Percentiles rank a stretch among this genome's conserved stretches.
Evolutionary conservation across 1,284 basidiomycete genomes (phyloP).

Genomic region (Pterulicium gracile): DNA sequence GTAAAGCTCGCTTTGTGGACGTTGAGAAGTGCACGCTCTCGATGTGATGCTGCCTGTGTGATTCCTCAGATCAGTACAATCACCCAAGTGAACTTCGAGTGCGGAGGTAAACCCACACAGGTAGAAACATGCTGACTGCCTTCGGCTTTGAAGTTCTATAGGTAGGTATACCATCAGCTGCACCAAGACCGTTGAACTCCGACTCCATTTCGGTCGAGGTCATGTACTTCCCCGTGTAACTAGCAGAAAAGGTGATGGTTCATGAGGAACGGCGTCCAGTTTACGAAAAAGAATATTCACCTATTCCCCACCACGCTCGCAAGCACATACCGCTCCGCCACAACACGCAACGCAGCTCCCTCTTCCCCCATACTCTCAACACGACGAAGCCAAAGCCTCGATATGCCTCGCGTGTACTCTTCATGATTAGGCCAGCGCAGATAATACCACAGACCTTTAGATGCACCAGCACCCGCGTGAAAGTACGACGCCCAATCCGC

Average conservation of each 20-base stretch:
- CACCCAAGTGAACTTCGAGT: neutral
- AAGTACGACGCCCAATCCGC: conserved; percentile 59
- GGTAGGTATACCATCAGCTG: conserved; percentile 9
- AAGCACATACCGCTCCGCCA: conserved; percentile 52
- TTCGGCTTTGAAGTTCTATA: too few species aligned
- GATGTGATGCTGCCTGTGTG: conserved; percentile 55
- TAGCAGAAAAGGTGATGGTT: conserved; percentile 21
- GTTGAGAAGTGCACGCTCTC: conserved; percentile 59
- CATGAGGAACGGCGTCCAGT: conserved; percentile 3
- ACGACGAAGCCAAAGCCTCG: conserved; percentile 46
- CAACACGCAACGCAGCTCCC: conserved; percentile 28
- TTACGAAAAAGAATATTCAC: conserved; percentile 21
- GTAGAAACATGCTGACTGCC: conserved; percentile 46
- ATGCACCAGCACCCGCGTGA: neutral
- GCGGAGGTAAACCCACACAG: conserved; percentile 32
- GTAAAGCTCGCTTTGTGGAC: conserved; percentile 29
- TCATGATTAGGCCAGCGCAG: conserved; percentile 55
- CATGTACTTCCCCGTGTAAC: conserved; percentile 58
- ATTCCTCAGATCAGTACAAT: conserved; percentile 4
- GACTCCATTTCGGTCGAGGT: conserved; percentile 52
- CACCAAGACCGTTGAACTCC: conserved; percentile 42
- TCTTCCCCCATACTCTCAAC: conserved; percentile 30
- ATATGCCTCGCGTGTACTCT: conserved; percentile 59
- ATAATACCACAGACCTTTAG: conserved; percentile 20
- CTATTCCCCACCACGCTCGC: conserved; percentile 61